These are phyloP conservation scores for Mycena venus DNA, from an alignment of 768 basidiomycete genomes.

Conservation along the genomic window DNA sequence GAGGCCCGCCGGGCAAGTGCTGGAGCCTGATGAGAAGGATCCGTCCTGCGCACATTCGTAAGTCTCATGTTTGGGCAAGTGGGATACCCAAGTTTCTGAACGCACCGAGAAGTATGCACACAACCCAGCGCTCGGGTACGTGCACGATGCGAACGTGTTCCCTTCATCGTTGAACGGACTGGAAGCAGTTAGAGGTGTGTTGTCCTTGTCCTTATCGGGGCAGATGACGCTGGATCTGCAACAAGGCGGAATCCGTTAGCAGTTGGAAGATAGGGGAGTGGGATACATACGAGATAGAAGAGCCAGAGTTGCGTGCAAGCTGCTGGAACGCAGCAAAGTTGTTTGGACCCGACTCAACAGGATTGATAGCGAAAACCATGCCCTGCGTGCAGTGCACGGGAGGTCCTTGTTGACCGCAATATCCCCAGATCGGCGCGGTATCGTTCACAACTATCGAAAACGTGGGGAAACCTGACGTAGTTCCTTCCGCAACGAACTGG, in stretches of 20 bases:
- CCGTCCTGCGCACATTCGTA: neutral
- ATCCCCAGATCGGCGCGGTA: constrained; percentile 53
- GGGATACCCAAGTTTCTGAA: no score
- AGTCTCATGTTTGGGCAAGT: neutral
- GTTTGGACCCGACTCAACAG: constrained; percentile 43
- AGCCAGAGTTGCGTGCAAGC: neutral
- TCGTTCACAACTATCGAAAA: constrained; percentile 60
- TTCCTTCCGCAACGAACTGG: constrained; percentile 41
- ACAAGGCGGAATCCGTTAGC: neutral
- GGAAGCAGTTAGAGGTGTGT: neutral
- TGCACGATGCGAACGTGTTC: neutral
- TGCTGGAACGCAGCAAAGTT: constrained; percentile 54
- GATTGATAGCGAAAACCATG: constrained; percentile 65
- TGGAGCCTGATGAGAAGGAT: neutral
- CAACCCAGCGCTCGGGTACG: neutral
- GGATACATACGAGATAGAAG: neutral
- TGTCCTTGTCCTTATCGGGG: neutral
- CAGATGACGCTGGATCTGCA: neutral
- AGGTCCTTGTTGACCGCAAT: constrained; percentile 53
- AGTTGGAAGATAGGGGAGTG: neutral
- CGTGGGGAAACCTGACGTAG: constrained; percentile 49
- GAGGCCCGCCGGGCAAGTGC: neutral
- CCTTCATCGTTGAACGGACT: neutral
- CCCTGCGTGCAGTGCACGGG: constrained; percentile 53
- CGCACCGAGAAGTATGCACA: neutral